Base-by-base conservation (phyloP, 352 stramenopile genomes). In the Phytophthora pluvialis region DNA sequence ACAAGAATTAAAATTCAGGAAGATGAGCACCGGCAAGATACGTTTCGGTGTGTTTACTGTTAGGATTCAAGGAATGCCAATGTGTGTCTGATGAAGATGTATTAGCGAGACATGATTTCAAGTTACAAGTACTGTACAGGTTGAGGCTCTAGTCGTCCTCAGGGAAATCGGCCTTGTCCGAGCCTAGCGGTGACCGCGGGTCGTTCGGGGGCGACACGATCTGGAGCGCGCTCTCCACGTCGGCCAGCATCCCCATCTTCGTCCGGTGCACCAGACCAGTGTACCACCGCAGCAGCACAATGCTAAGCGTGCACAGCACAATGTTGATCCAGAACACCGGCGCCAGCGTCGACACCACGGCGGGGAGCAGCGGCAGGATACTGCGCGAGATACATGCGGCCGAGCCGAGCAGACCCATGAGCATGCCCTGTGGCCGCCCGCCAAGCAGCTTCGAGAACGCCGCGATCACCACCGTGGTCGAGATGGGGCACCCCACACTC, bases 401-500 rank as follows among this genome's bases (percentile, higher is more conserved):
- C 3, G 84, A 91, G 4, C 82, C 84, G 0, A 93, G 70, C 33
- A 91, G 56, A 13, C 84, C 84, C 84, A 93, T 93, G 15, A 89
- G 66, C 32, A 78, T 90, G 26, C 84, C 84, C 50, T 93, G 84
- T 3, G 81, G 84, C 12, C 81, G 76, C 8, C 77, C 77, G 13
- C 84, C 84, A 10, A 93, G 55, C 18, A 91, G 45, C 51, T 90
- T 90, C 5, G 82, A 91, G 43, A 91, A 93, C 4, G 84, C 81
- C 1, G 84, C 78, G 10, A 93, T 60, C 16, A 85, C 80, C 7
- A 91, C 84, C 1, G 81, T 78, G 3, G 81, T 90, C 33, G 80
- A 85, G 50, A 92, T 89, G 3, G 83, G 83, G 44, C 81, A 90
- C n/a, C 83, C 83, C 32, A 92, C 82, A 58, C 81, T 91, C 83